A percentile compares a stretch with the other conserved stretches of the same genome.
Conservation (phyloP, 192 early-diverging fungal genomes). For the Pecoramyces ruminantium region DNA sequence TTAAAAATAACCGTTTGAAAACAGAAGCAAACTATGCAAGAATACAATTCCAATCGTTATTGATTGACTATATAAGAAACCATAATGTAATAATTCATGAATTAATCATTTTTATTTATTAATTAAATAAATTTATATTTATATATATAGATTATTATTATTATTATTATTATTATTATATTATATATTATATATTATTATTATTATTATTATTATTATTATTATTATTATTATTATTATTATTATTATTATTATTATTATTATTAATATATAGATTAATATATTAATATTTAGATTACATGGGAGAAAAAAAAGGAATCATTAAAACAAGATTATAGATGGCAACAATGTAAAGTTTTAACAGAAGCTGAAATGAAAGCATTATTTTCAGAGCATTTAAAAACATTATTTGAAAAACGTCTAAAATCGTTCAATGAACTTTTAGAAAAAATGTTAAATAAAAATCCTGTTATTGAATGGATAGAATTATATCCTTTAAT, state of each 20-base stretch:
- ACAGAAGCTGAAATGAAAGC: background rate
- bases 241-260: too few relatives aligned
- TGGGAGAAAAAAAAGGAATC: background rate
- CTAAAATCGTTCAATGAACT: background rate
- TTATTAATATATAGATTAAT: too few relatives aligned
- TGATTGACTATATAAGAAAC: conserved; percentile 27
- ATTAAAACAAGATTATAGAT: background rate
- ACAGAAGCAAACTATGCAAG: conserved; percentile 19
- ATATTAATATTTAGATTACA: background rate
- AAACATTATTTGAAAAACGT: background rate
- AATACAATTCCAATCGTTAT: conserved; percentile 16
- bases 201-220: too few relatives aligned
- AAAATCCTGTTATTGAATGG: background rate
- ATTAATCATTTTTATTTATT: too few relatives aligned
- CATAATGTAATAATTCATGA: conserved; percentile 15
- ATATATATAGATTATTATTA: too few relatives aligned
- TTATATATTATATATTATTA: too few relatives aligned
- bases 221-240: too few relatives aligned
- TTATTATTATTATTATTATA: too few relatives aligned
- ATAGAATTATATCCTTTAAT: background rate
- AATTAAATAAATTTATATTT: too few relatives aligned
- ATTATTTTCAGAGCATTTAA: background rate
- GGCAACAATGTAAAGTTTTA: background rate
- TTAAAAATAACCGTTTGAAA: conserved; percentile 6
- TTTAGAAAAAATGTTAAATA: background rate